Conservation (phyloP, 2,329 filamentous ascomycete genomes). For the Elsinoe arachidis region DNA sequence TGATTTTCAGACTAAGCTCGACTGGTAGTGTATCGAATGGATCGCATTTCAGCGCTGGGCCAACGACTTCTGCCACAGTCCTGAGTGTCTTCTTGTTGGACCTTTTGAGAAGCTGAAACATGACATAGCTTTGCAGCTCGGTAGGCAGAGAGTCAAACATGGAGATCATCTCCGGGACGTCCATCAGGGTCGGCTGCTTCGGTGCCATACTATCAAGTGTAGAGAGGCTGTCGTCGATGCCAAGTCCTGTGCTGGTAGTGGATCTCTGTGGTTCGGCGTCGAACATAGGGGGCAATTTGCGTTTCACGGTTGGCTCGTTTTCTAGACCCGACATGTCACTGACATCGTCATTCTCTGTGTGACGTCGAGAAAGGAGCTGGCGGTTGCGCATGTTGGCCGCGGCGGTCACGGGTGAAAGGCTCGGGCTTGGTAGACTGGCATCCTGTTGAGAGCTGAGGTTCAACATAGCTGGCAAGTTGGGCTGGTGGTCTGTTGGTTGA, state of each 20-base stretch:
- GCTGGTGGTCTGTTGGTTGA: constrained; percentile 13
- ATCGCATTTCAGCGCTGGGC: constrained; percentile 89
- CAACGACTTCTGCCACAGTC: constrained; percentile 82
- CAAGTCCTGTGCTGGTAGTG: neutral
- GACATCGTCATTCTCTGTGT: constrained; percentile 23
- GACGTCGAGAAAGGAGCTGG: constrained; percentile 14
- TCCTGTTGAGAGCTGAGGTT: constrained; percentile 65
- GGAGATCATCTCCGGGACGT: constrained; percentile 79
- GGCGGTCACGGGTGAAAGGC: constrained; percentile 80
- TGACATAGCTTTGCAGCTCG: constrained; percentile 89
- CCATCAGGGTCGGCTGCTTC: constrained; percentile 46
- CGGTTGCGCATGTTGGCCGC: constrained; percentile 52
- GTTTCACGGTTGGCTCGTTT: constrained; percentile 22
- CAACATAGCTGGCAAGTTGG: constrained; percentile 47
- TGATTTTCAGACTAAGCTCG: constrained; percentile 78
- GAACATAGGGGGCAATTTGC: constrained; percentile 8
- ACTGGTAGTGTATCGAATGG: constrained; percentile 76
- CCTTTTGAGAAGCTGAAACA: constrained; percentile 87
- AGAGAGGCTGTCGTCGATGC: neutral
- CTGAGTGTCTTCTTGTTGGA: constrained; percentile 83
- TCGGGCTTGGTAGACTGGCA: constrained; percentile 87
- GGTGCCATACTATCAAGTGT: neutral
- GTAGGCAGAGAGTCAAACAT: constrained; percentile 85
- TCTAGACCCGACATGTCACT: constrained; percentile 28
- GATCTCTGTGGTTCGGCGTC: neutral